Conservation (phyloP, 352 stramenopile species). For the Globisporangium solare region DNA sequence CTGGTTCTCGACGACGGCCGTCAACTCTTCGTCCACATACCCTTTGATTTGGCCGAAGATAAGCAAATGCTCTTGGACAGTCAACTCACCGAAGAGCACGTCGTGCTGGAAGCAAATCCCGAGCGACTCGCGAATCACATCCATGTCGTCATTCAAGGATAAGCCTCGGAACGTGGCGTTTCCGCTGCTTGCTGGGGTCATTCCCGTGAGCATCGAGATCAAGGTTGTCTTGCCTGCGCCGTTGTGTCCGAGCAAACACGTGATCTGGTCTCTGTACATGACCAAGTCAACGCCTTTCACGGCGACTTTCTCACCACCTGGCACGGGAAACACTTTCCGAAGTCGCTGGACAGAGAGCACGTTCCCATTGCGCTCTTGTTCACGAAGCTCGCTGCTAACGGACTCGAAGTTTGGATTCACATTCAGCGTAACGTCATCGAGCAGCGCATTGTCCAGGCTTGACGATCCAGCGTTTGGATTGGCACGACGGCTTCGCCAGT, state of each 20-base stretch:
- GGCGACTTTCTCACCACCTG: conserved; percentile 53
- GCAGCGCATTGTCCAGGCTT: too few species aligned
- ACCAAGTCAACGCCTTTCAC: conserved; percentile 69
- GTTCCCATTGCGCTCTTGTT: too few species aligned
- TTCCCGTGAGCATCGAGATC: conserved; percentile 85
- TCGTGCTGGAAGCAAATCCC: conserved; percentile 97
- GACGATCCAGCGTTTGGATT: too few species aligned
- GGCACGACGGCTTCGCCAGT: conserved; percentile 22
- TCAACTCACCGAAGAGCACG: conserved; percentile 93
- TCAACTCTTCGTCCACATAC: conserved; percentile 25
- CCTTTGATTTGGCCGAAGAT: conserved; percentile 93
- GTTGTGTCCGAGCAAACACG: conserved; percentile 65
- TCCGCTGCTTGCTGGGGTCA: conserved; percentile 49
- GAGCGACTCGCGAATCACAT: conserved; percentile 88
- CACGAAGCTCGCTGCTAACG: too few species aligned
- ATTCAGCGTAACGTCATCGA: too few species aligned
- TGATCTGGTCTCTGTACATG: conserved; percentile 88
- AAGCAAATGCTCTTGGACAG: conserved; percentile 92
- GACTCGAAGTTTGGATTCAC: too few species aligned
- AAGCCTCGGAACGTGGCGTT: conserved; percentile 68
- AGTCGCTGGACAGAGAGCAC: too few species aligned
- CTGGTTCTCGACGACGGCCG: conserved; percentile 32
- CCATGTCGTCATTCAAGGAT: conserved; percentile 75
- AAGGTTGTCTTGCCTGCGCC: conserved; percentile 74
- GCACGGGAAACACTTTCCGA: conserved; percentile 55